Percentiles rank a stretch among this genome's conserved stretches.
phyloP scores from a whole-genome alignment of 1,139 yeast species.

The Kluyveromyces sp. region DNA sequence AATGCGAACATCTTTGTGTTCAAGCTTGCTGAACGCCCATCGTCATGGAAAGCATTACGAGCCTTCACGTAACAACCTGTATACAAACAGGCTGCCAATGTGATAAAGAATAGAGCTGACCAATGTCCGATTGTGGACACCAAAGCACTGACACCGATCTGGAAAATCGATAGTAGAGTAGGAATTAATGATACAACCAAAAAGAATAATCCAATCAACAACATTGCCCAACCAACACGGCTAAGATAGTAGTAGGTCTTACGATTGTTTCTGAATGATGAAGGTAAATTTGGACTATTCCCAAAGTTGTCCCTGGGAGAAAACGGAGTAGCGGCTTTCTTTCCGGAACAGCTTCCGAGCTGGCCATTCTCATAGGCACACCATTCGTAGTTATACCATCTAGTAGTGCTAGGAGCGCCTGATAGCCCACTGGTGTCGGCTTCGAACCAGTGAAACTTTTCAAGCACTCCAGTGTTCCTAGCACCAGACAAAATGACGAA shows the following conservation, averaged over 20 bases:
- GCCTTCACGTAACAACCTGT: slow-evolving; percentile 66
- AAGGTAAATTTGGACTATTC: slow-evolving; percentile 46
- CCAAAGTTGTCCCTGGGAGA: slow-evolving; percentile 68
- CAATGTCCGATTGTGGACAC: slow-evolving; percentile 19
- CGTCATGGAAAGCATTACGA: slow-evolving; percentile 44
- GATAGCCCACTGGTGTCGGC: slow-evolving; percentile 56
- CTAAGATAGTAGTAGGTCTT: slow-evolving; percentile 54
- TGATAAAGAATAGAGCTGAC: slow-evolving; percentile 46
- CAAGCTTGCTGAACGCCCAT: slow-evolving; percentile 42
- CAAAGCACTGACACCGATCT: slow-evolving; percentile 8
- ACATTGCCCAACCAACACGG: slow-evolving; percentile 63
- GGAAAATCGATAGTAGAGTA: slow-evolving; percentile 27
- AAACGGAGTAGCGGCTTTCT: slow-evolving; percentile 48
- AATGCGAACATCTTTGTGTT: slow-evolving; percentile 58
- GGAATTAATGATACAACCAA: slow-evolving; percentile 44
- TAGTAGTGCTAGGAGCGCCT: slow-evolving; percentile 41
- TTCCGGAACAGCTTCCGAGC: slow-evolving; percentile 17
- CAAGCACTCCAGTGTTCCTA: slow-evolving; percentile 40
- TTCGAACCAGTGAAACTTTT: slow-evolving; percentile 61
- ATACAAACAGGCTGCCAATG: slow-evolving; percentile 51
- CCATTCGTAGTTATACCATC: slow-evolving; percentile 68
- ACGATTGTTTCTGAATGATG: slow-evolving; percentile 41
- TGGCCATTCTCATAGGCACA: slow-evolving; percentile 45
- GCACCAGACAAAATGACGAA: slow-evolving; percentile 63
- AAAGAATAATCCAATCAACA: slow-evolving; percentile 52